These are phyloP conservation scores for Cystoderma amianthinum DNA, from an alignment of 768 basidiomycete species.

Conservation along the genomic window DNA sequence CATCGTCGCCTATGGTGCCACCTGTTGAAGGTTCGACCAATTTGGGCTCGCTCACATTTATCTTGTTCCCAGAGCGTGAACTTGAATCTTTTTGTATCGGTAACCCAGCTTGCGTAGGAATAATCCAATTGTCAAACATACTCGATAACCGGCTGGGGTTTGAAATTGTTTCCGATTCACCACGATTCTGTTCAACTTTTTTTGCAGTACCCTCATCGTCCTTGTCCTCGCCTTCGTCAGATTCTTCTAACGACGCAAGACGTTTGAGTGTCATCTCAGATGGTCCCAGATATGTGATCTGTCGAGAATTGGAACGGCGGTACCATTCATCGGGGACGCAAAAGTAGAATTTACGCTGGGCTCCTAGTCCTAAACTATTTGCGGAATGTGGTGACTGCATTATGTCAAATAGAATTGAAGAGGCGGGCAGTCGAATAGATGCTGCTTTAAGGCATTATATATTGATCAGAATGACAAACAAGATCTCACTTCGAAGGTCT, in stretches of 20 bases:
- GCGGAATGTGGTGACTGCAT: slow-evolving; percentile 29
- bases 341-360: slow-evolving; percentile 45
- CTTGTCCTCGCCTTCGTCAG: slow-evolving; percentile 32
- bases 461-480: slow-evolving; percentile 7
- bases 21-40: slow-evolving; percentile 42
- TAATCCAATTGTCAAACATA: slow-evolving; percentile 63
- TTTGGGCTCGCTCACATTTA: slow-evolving; percentile 68
- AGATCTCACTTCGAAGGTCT: slow-evolving; percentile 44
- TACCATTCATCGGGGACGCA: slow-evolving; percentile 81
- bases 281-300: slow-evolving; percentile 40
- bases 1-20: slow-evolving; percentile 17
- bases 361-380: slow-evolving; percentile 33
- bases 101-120: slow-evolving; percentile 12
- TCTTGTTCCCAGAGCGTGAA: slow-evolving; percentile 32
- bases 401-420: slow-evolving; percentile 35
- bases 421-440: slow-evolving; percentile 34
- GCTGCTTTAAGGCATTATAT: no score
- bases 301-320: slow-evolving; percentile 61
- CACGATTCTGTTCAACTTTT: not conserved
- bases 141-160: slow-evolving; percentile 51
- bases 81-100: slow-evolving; percentile 24
- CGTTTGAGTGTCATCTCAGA: slow-evolving; percentile 45
- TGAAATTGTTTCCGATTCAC: slow-evolving; percentile 1
- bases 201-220: slow-evolving; percentile 63
- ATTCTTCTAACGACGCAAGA: slow-evolving; percentile 42